These are phyloP conservation scores for Ceratocystis eucalypticola DNA, from an alignment of 2,329 filamentous ascomycete species.

Conservation along the genomic window DNA sequence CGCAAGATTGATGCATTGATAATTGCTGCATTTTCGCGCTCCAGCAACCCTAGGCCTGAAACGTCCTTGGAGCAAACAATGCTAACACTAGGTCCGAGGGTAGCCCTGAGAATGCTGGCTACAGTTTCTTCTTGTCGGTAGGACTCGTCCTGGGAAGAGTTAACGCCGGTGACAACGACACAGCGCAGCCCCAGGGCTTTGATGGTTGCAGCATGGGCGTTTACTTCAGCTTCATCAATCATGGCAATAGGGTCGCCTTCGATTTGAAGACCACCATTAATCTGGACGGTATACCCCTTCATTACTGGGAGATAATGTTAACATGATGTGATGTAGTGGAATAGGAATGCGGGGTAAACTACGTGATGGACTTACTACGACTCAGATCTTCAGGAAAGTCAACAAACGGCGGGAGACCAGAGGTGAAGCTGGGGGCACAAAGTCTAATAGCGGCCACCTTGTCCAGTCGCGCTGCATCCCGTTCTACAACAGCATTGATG, in stretches of 20 bases:
- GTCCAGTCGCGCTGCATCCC: constrained; percentile 35
- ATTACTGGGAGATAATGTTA: constrained; percentile 15
- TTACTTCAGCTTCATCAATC: constrained; percentile 18
- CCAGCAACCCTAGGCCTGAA: constrained; percentile 30
- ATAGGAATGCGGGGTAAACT: background rate
- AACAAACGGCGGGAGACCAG: constrained; percentile 36
- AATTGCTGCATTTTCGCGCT: constrained; percentile 40
- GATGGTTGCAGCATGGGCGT: constrained; percentile 21
- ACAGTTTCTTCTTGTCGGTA: constrained; percentile 40
- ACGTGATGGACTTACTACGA: background rate
- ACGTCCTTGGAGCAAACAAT: constrained; percentile 26
- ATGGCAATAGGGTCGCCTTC: constrained; percentile 21
- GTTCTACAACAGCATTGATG: constrained; percentile 44
- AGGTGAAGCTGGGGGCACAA: constrained; percentile 31
- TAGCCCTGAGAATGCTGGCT: constrained; percentile 30
- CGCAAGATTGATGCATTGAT: constrained; percentile 38
- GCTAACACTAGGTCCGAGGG: constrained; percentile 24
- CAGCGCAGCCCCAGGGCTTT: constrained; percentile 25
- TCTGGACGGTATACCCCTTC: constrained; percentile 21
- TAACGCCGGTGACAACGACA: constrained; percentile 44
- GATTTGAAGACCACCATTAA: constrained; percentile 22
- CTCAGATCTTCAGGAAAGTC: constrained; percentile 39
- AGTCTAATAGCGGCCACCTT: constrained; percentile 42
- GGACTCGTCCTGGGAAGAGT: constrained; percentile 42
- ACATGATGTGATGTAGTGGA: too few relatives aligned